Conservation (phyloP, 805 yeast genomes). For the Lipomyces yamanashiensis region DNA sequence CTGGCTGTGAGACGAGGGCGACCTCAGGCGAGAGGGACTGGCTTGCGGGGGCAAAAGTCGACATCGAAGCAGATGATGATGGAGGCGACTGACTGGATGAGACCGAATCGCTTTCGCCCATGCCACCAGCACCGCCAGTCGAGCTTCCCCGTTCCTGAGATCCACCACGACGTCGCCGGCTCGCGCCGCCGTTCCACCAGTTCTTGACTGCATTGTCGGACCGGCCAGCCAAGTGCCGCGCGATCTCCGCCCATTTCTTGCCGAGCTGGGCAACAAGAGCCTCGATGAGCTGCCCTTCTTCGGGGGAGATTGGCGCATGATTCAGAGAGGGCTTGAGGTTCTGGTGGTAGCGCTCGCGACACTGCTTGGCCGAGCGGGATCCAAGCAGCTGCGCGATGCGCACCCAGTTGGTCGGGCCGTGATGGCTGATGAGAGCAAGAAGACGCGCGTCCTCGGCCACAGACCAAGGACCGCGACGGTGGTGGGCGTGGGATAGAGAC, state of each 20-base stretch:
- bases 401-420: conserved; percentile 90
- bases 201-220: conserved; percentile 90
- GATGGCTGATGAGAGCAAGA: conserved; percentile 66
- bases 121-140: too few species aligned
- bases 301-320: conserved; percentile 79
- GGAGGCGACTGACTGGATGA: not conserved
- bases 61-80: conserved; percentile 5
- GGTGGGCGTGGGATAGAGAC: conserved; percentile 2
- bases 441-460: conserved; percentile 79
- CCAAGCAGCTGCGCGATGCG: conserved; percentile 73
- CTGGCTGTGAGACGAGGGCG: not conserved
- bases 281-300: conserved; percentile 83
- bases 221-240: conserved; percentile 78
- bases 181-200: conserved; percentile 94
- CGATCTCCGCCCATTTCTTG: conserved; percentile 92
- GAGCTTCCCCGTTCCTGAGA: conserved; percentile 8
- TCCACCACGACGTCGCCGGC: conserved; percentile 61
- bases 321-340: conserved; percentile 84
- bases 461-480: conserved; percentile 77
- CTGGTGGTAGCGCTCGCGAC: conserved; percentile 90
- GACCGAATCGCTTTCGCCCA: not conserved
- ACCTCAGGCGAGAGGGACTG: conserved; percentile 7
- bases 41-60: not conserved
- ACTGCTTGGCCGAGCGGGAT: conserved; percentile 86
- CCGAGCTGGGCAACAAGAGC: conserved; percentile 78